These are phyloP conservation scores for Parafenestella ontariensis DNA, from an alignment of 2,329 filamentous ascomycete species.

Conservation along the genomic window DNA sequence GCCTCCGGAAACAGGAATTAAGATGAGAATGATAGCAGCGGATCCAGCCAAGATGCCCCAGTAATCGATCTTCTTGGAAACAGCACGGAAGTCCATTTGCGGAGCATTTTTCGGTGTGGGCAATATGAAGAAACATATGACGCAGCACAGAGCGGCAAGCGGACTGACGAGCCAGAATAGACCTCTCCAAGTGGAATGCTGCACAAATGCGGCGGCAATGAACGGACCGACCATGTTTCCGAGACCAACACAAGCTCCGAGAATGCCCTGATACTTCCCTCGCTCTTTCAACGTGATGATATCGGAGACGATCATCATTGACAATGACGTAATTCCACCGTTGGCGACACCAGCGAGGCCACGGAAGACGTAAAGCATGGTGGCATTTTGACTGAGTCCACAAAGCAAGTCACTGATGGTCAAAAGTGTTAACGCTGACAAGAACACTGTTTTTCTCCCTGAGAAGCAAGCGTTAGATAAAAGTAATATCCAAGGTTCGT, in stretches of 20 bases:
- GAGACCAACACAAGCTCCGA: conserved; percentile 32
- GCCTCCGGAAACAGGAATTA: conserved; percentile 70
- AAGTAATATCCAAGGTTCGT: conserved; percentile 23
- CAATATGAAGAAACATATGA: conserved; percentile 22
- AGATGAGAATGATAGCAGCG: conserved; percentile 63
- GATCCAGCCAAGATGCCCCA: conserved; percentile 63
- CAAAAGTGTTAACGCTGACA: conserved; percentile 61
- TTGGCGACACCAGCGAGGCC: conserved; percentile 66
- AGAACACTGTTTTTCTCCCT: conserved; percentile 51
- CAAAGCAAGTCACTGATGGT: conserved; percentile 66
- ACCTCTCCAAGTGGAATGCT: conserved; percentile 27
- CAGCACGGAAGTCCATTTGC: conserved; percentile 56
- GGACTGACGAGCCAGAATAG: conserved; percentile 32
- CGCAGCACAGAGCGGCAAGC: conserved; percentile 14
- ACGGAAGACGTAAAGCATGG: conserved; percentile 68
- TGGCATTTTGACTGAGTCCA: conserved; percentile 61
- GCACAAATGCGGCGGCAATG: conserved; percentile 29
- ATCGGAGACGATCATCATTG: conserved; percentile 49
- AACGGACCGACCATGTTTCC: conserved; percentile 37
- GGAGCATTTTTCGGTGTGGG: conserved; percentile 56
- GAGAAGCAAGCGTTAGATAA: neutral
- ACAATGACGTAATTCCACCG: conserved; percentile 61
- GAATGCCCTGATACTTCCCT: conserved; percentile 48
- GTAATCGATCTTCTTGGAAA: conserved; percentile 65
- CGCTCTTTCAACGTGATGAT: conserved; percentile 46